phyloP scores from a whole-genome alignment of 2,329 filamentous ascomycete species.

The Aspergillus ustus region DNA sequence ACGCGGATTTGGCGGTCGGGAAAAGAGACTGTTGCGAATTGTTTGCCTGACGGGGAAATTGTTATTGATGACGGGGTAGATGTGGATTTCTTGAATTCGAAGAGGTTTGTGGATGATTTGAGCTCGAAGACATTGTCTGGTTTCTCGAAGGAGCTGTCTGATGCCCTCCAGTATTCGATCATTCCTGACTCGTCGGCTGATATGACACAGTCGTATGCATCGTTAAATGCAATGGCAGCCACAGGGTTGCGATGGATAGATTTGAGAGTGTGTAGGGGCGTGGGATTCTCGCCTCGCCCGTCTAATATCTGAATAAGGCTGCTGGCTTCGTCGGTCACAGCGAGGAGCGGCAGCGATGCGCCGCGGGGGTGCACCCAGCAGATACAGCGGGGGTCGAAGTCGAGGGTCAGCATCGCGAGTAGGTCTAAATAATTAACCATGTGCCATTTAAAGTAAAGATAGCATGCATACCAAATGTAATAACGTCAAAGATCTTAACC shows the following conservation, averaged over 20 bases:
- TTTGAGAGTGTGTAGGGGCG: slow-evolving; percentile 76
- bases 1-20: slow-evolving; percentile 91
- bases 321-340: slow-evolving; percentile 76
- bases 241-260: slow-evolving; percentile 82
- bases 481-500: slow-evolving; percentile 64
- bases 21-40: slow-evolving; percentile 87
- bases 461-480: slow-evolving; percentile 69
- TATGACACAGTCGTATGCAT: slow-evolving; percentile 84
- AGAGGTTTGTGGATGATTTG: slow-evolving; percentile 92
- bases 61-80: slow-evolving; percentile 80
- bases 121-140: slow-evolving; percentile 88
- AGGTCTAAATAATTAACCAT: slow-evolving; percentile 60
- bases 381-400: slow-evolving; percentile 74
- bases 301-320: slow-evolving; percentile 83
- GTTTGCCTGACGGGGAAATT: slow-evolving; percentile 81
- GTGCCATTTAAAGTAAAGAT: slow-evolving; percentile 4
- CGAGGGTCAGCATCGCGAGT: slow-evolving; percentile 78
- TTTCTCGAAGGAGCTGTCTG: slow-evolving; percentile 77
- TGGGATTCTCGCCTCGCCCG: slow-evolving; percentile 78
- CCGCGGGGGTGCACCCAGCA: slow-evolving; percentile 92
- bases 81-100: slow-evolving; percentile 96
- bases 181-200: slow-evolving; percentile 90
- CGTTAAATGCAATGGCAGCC: slow-evolving; percentile 86
- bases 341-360: slow-evolving; percentile 83
- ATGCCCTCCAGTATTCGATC: slow-evolving; percentile 93